Evolutionary conservation across 768 basidiomycete species (phyloP), one percentile per base, ranked within the genome.

Genomic region (Mycena rebaudengoi): DNA sequence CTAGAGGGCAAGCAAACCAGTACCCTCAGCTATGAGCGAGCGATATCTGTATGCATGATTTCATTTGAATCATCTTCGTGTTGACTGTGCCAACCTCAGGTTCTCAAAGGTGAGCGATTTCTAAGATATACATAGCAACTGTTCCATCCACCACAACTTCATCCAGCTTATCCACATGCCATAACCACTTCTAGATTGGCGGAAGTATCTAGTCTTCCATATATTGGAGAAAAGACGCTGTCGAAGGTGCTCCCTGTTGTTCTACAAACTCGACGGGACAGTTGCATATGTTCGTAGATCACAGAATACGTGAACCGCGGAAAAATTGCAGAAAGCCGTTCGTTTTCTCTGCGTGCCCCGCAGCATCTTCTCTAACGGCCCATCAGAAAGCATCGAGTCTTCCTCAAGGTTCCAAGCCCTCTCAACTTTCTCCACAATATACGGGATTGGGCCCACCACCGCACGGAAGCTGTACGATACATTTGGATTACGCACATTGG

Each of bases 391-490:
- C 10, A 85, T 84, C 11, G 73, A 75, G 7, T 70, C 71, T 7
- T 87, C 87, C 1, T 65, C 80, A 25, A 86, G 90, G 33, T 92
- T 85, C 71, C 75, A 79, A 51, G 74, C 86, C 0, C 81, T 94
- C 8, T 82, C 83, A 7, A 69, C 78, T 0, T 92, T 95, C 69
- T 78, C 83, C 14, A 80, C 85, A 6, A 76, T 95, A 57, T 88
- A 95, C 55, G 89, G 91, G 10, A 88, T 95, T 32, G 94, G 94
- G 7, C 81, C 92, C 0, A 74, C 78, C n/a, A 91, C 83, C 7
- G 91, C 94, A 7, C 83, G 87, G 7, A 78, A 82, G 37, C 80
- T 94, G 5, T 92, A 89, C 72, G 84, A 84, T 30, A 16, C 48
- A 25, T 78, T 83, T 41, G 90, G 90, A 2, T 74, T 93, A 43